A percentile compares a stretch with the other conserved stretches of the same genome.
phyloP scores from a whole-genome alignment of 2,329 filamentous ascomycete species.

The Stemphylium lycopersici region DNA sequence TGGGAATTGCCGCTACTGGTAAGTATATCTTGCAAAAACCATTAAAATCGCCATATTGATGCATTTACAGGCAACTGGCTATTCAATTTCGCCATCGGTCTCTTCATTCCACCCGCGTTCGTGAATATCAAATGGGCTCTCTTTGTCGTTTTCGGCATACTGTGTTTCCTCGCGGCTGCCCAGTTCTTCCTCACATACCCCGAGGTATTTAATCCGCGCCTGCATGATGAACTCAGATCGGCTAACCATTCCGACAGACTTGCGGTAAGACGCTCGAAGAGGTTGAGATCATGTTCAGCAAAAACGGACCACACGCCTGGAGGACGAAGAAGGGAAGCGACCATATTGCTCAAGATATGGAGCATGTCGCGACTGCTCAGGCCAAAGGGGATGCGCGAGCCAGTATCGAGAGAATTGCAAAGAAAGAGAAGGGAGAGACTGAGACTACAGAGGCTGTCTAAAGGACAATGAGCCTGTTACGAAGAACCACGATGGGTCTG shows the following conservation, averaged over 20 bases:
- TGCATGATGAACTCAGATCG: background rate
- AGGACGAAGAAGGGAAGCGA: constrained; percentile 47
- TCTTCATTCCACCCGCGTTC: constrained; percentile 65
- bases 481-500: no score
- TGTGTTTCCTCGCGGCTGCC: constrained; percentile 70
- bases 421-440: constrained; percentile 22
- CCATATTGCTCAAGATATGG: constrained; percentile 34
- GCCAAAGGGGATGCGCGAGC: constrained; percentile 33
- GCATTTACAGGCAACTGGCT: constrained; percentile 59
- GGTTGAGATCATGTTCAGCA: constrained; percentile 72
- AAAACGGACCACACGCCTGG: constrained; percentile 63
- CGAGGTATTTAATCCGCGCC: constrained; percentile 47
- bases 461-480: background rate
- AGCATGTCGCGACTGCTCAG: constrained; percentile 30
- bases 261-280: constrained; percentile 77
- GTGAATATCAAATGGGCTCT: constrained; percentile 64
- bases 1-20: constrained; percentile 67
- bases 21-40: constrained; percentile 20
- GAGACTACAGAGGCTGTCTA: constrained; percentile 12
- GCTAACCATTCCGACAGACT: constrained; percentile 50
- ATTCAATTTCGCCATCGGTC: constrained; percentile 61
- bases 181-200: constrained; percentile 72
- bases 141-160: constrained; percentile 77
- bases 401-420: constrained; percentile 28
- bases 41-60: constrained; percentile 39